phyloP scores from a whole-genome alignment of 257 asterid genomes.

The Primulina tabacum region DNA sequence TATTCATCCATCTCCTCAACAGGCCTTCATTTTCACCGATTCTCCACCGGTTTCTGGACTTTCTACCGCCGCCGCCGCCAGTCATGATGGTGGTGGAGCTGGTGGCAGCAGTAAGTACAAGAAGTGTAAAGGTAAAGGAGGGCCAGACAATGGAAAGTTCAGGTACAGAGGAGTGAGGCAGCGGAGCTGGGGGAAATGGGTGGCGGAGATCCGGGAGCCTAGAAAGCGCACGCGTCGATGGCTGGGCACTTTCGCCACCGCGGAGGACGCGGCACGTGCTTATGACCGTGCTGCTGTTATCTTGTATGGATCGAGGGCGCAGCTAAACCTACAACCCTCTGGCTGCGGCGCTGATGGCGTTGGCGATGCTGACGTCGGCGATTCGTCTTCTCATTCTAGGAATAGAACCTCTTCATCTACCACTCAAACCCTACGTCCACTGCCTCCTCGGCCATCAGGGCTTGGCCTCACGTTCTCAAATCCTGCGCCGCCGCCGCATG shows the following conservation, averaged over 20 bases:
- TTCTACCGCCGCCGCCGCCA: slow-evolving; percentile 26
- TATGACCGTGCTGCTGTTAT: slow-evolving; percentile 89
- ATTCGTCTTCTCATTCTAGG: slow-evolving; percentile 32
- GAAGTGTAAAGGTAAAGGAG: slow-evolving; percentile 65
- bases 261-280: slow-evolving; percentile 98
- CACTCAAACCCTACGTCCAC: slow-evolving; percentile 67
- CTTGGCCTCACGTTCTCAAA: slow-evolving; percentile 38
- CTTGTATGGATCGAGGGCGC: slow-evolving; percentile 65
- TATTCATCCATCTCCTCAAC: slow-evolving; percentile 31
- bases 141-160: slow-evolving; percentile 84
- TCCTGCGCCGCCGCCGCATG: slow-evolving; percentile 13
- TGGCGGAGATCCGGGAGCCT: slow-evolving; percentile 96
- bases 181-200: slow-evolving; percentile 99
- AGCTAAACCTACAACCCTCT: slow-evolving; percentile 70
- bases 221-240: slow-evolving; percentile 72
- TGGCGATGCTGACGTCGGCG: not conserved
- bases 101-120: slow-evolving; percentile 5
- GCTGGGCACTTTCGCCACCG: slow-evolving; percentile 88
- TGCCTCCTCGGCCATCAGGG: slow-evolving; percentile 79
- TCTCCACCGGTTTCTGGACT: slow-evolving; percentile 4
- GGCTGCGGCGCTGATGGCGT: not conserved
- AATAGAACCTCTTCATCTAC: slow-evolving; percentile 34
- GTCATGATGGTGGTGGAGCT: not conserved
- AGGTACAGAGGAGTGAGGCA: slow-evolving; percentile 80
- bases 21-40: not conserved